Evolutionary conservation across 768 basidiomycete genomes (phyloP), one percentile per base, ranked within the genome.

Genomic region (Lanmaoa pseudosensibilis): DNA sequence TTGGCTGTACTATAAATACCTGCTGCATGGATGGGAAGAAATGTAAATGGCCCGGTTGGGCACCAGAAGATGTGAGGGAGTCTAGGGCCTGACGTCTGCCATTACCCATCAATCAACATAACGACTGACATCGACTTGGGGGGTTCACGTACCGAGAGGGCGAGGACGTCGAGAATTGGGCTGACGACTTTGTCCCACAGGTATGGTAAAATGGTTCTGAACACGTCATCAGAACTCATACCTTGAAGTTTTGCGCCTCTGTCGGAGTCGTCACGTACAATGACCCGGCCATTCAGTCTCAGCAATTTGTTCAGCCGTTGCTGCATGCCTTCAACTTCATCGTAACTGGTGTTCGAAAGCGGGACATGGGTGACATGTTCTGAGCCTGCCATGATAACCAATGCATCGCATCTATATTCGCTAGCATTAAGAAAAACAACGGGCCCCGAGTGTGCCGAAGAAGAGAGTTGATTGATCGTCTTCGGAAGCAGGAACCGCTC

Each of bases 1-100:
- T 39, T 19, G 30, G 30, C 30, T 15, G 21, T 3, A 2, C n/a
- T 30, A 12, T 54, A 54, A 10, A 46, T 3, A 4, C 54, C 54
- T 12, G 54, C 47, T 1, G 54, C 54, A 23, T 49, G 54, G 13
- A 55, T 41, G 9, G 54, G 46, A 15, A 49, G 54, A 36, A 55
- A 39, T 3, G 21, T 25, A 21, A 51, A 23, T 5, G 55, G 43
- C 5, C 46, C 54, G 9, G n/a, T 19, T 11, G n/a, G 38, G n/a
- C 38, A 39, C 39, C 37, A 40, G 37, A 39, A 39, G 15, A 40
- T 27, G 12, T 39, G 50, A 9, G 47, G 44, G 7, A 23, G 52
- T 32, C 33, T 50, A 9, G 12, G 6, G 30, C 12, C 27, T 5
- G 27, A 13, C 49, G 18, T 30, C 34, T 50, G 36, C 30, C 16